Conservation (phyloP, 345 rosid genomes). For the Hirschfeldia incana region DNA sequence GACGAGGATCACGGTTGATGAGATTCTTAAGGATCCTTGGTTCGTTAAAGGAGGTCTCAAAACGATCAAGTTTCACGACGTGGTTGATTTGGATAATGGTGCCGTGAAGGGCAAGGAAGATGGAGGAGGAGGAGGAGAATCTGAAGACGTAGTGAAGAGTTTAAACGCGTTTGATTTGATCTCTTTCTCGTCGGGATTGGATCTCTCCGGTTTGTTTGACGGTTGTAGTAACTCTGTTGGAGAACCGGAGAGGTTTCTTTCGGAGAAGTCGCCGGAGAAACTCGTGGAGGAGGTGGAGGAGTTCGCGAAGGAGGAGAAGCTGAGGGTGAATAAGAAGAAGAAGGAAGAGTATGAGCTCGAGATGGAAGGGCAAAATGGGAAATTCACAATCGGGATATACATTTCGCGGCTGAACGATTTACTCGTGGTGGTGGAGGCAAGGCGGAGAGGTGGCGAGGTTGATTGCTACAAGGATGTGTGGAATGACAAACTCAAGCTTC, state of each 20-base stretch:
- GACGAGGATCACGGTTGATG: constrained; percentile 72
- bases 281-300: constrained; percentile 55
- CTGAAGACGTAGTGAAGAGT: constrained; percentile 14
- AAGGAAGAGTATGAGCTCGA: constrained; percentile 62
- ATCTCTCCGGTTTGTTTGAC: constrained; percentile 66
- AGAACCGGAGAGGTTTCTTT: constrained; percentile 57
- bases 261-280: constrained; percentile 52
- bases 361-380: constrained; percentile 62
- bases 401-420: constrained; percentile 60
- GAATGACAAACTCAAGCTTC: constrained; percentile 55
- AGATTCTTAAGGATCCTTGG: constrained; percentile 79
- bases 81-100: constrained; percentile 19
- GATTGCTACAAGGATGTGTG: constrained; percentile 48
- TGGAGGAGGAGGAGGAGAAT: neutral
- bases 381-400: constrained; percentile 44
- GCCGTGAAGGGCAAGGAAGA: constrained; percentile 22
- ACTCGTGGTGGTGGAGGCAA: constrained; percentile 67
- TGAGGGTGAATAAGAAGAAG: constrained; percentile 55
- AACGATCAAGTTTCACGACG: constrained; percentile 50
- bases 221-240: constrained; percentile 39
- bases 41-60: constrained; percentile 56
- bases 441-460: constrained; percentile 61
- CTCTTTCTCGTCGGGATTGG: constrained; percentile 78
- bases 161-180: constrained; percentile 87
- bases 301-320: constrained; percentile 49